Percentiles rank a stretch among this genome's conserved stretches.
Evolutionary conservation across 2,329 filamentous ascomycete genomes (phyloP).

Genomic region (Elsinoe ampelina): DNA sequence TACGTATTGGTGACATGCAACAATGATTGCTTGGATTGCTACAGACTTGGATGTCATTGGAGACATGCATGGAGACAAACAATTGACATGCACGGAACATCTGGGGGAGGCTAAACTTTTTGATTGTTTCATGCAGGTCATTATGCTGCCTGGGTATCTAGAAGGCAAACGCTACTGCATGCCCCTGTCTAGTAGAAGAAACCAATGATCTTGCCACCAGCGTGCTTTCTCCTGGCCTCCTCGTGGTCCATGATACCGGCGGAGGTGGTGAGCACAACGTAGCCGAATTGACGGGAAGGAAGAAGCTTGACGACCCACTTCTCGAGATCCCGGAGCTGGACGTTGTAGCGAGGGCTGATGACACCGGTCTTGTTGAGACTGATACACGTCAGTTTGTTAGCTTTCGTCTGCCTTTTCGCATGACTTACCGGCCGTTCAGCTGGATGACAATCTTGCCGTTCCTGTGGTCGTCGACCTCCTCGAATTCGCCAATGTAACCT

Average conservation of each 20-base stretch:
- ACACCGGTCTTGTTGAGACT: conserved; percentile 96
- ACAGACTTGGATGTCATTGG: not conserved
- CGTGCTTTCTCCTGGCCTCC: conserved; percentile 98
- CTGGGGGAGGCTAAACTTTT: not conserved
- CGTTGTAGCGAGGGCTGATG: conserved; percentile 99
- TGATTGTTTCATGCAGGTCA: conserved; percentile 10
- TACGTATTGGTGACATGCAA: not conserved
- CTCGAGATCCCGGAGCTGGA: conserved; percentile 94
- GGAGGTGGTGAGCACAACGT: conserved; percentile 97
- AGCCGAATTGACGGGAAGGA: conserved; percentile 98
- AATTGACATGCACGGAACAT: not conserved
- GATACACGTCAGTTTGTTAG: conserved; percentile 17
- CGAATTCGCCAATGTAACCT: conserved; percentile 99
- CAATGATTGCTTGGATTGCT: not conserved
- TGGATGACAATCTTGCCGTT: conserved; percentile 99
- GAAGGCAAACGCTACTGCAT: conserved; percentile 8
- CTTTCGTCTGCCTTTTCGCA: not conserved
- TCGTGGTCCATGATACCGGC: conserved; percentile 99
- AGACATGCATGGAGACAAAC: not conserved
- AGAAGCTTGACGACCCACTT: conserved; percentile 99
- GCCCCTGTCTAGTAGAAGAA: conserved; percentile 74
- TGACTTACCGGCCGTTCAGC: conserved; percentile 77
- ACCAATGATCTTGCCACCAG: conserved; percentile 97
- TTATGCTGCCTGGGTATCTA: conserved; percentile 14
- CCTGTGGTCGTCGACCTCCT: conserved; percentile 99